Evolutionary conservation across 1,139 yeast genomes (phyloP), one percentile per base, ranked within the genome.

Genomic region (Lodderomyces jiufengensis): DNA sequence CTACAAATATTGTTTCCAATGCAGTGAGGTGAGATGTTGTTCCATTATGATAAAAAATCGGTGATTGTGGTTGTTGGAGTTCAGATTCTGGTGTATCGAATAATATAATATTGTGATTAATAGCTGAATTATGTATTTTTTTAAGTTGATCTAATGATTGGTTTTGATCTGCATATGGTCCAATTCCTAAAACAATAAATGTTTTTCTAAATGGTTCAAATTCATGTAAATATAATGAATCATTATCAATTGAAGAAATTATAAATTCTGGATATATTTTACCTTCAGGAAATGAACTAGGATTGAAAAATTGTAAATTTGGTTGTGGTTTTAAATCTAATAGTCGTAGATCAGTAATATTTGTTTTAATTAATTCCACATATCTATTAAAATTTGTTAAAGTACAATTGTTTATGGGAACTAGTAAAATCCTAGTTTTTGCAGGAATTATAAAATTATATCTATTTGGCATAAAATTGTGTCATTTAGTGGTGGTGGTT

Each of bases 151-250:
- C 40, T 26, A 41, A 36, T 10, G 20, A 20, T 6, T 32, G 38
- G 3, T 40, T 28, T 3, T 25, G 27, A 11, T 38, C 36, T 2
- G 38, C 51, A 54, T 71, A 77, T 27, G 64, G 60, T 1, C 79
- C 76, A 15, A 84, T 49, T 0, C 94, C 96, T 24, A 90, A 51
- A 1, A 84, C 72, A 5, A 81, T 67, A 45, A 83, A 80, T 0
- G 80, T 74, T 54, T 87, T 87, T 36, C 97, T 63, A 57, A 73
- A 86, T 1, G 96, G 95, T 57, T 92, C 97, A 46, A 90, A 79
- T 57, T 90, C 97, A 48, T 84, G 86, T 37, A 90, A 63, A 41
- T 84, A 82, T 8, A 79, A 61, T 14, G 66, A 65, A 35, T 80
- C 85, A 16, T 70, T 65, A 40, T 82, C 86, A 9, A 73, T 72